Base-by-base conservation (phyloP, 1,284 basidiomycete species). In the Sutorius eximius region DNA sequence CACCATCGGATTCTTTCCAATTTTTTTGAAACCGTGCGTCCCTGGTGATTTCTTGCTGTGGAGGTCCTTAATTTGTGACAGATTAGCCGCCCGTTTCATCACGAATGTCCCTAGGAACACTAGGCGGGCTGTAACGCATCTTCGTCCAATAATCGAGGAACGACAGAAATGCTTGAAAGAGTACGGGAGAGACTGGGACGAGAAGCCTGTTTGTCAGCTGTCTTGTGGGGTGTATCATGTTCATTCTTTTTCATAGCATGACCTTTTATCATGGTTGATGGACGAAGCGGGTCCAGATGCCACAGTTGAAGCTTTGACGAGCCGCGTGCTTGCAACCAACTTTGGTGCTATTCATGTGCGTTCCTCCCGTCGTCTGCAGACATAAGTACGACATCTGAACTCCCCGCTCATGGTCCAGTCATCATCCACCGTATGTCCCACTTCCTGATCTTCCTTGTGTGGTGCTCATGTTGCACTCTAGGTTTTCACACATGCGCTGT, bases 241-340 rank as follows among this genome's bases (percentile, higher is more conserved):
- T 36, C 13, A 29, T 15, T 6, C 24, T 15, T 40, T n/a, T 20
- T n/a, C 22, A 15, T 56, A 78, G 73, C 71, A 75, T 52, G 75
- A 76, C 56, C 46, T 75, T 47, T 58, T 82, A 12, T 68, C 65
- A 49, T 81, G 78, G 77, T 49, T 80, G 13, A 67, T 80, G 52
- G 73, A 79, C 24, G 68, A 65, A 10, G 68, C 68, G 3, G 67
- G 65, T 5, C 61, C 70, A 4, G 67, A 75, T 47, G 67, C 61
- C 32, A 44, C 62, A 0, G 52, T 71, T 1, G 55, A 62, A 27
- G 65, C 65, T 11, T 52, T 80, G 22, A 68, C 70, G 2, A 54
- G 57, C 12, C 64, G 68, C 16, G 38, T 79, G 8, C 59, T 78
- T 3, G 18, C 58, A 1, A 32, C 74, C 34, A 75, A 76, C 51